These are phyloP conservation scores for Mycosarcoma maydis DNA, from an alignment of 1,284 basidiomycete genomes.

Conservation along the genomic window DNA sequence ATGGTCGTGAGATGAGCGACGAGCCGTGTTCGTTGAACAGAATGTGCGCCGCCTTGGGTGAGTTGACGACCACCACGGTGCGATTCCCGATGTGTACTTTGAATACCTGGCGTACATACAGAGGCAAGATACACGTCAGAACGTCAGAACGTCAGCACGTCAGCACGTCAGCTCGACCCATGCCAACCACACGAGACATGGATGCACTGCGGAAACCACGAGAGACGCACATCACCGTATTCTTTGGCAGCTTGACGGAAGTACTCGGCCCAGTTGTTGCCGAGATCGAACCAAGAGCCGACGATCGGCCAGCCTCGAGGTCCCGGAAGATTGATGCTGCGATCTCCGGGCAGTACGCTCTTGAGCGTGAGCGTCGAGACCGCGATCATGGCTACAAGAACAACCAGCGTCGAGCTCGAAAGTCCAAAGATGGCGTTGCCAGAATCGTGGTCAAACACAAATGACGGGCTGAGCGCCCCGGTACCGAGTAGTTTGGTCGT, in stretches of 20 bases:
- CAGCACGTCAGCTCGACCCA: no score
- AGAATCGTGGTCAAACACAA: no score
- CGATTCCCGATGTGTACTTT: slow-evolving; percentile 2
- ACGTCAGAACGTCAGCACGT: no score
- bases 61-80: slow-evolving; percentile 1
- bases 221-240: slow-evolving; percentile 3
- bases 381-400: background rate
- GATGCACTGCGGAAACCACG: no score
- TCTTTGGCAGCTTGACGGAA: slow-evolving; percentile 1
- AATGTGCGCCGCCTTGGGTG: background rate
- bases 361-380: background rate
- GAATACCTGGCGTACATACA: no score
- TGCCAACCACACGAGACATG: no score
- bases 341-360: background rate
- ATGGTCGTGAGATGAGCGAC: slow-evolving; percentile 1
- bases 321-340: background rate
- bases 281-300: slow-evolving; percentile 1
- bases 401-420: background rate
- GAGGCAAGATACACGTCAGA: no score
- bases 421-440: background rate
- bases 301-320: slow-evolving; percentile 2
- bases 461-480: no score
- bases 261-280: slow-evolving; percentile 1
- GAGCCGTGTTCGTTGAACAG: slow-evolving; percentile 4
- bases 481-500: no score